Evolutionary conservation across 2,329 filamentous ascomycete species (phyloP).

Genomic region (Fusarium sp.): DNA sequence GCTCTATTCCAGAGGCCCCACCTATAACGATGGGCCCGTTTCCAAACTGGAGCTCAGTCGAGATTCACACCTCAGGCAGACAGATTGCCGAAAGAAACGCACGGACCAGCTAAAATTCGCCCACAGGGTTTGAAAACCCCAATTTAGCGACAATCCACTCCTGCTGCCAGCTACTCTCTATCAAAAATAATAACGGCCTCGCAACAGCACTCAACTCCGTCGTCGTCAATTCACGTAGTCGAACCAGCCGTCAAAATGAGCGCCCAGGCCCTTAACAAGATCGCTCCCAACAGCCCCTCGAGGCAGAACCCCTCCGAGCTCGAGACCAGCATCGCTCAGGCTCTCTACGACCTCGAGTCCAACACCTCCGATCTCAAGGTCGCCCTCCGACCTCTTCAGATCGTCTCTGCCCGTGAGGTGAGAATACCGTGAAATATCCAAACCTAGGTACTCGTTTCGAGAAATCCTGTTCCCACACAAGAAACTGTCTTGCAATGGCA

Average conservation of each 20-base stretch:
- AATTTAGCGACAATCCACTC: constrained; percentile 53
- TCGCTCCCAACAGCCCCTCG: constrained; percentile 96
- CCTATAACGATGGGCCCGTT: background rate
- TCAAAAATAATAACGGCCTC: constrained; percentile 48
- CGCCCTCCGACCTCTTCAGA: constrained; percentile 96
- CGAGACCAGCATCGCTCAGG: constrained; percentile 95
- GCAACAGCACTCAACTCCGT: constrained; percentile 42
- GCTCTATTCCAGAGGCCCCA: background rate
- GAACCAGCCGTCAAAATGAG: constrained; percentile 68
- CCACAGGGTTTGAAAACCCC: constrained; percentile 56
- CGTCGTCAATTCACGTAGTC: constrained; percentile 49
- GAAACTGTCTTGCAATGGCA: constrained; percentile 51
- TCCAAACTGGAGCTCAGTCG: background rate
- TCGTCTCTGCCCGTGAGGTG: constrained; percentile 99
- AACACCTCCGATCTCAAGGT: constrained; percentile 98
- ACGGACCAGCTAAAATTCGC: constrained; percentile 17
- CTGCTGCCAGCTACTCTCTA: constrained; percentile 30
- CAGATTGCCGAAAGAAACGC: constrained; percentile 15
- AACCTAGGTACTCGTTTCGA: constrained; percentile 26
- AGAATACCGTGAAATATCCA: constrained; percentile 62
- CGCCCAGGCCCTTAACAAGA: constrained; percentile 91
- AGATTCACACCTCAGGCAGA: constrained; percentile 30
- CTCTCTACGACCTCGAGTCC: constrained; percentile 98
- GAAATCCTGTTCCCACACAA: constrained; percentile 58
- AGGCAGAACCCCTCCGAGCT: constrained; percentile 96